A percentile compares a stretch with the other conserved stretches of the same genome.
These are phyloP conservation scores for Fusarium acutatum DNA, from an alignment of 2,329 filamentous ascomycete genomes.

Conservation along the genomic window DNA sequence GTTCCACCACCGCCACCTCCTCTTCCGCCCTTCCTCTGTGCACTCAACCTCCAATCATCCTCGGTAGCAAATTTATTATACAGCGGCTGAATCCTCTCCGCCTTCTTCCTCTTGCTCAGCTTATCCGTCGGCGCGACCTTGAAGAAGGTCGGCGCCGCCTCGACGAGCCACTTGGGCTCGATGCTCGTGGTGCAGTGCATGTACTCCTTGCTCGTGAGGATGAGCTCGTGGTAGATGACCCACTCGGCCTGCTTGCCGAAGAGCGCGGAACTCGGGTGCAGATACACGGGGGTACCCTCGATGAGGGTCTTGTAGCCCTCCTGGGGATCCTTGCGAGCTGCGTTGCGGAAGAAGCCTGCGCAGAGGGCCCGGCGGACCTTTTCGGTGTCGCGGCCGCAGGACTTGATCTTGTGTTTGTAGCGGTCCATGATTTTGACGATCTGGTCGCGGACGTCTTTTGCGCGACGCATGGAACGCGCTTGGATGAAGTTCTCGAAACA, in stretches of 20 bases:
- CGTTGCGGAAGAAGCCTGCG: constrained; percentile 94
- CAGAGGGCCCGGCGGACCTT: constrained; percentile 90
- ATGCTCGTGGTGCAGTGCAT: constrained; percentile 96
- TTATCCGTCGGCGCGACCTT: constrained; percentile 90
- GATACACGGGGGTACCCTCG: constrained; percentile 92
- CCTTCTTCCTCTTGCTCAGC: constrained; percentile 90
- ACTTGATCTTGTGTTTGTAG: constrained; percentile 82
- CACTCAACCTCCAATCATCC: constrained; percentile 93
- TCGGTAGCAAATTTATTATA: constrained; percentile 92
- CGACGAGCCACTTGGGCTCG: constrained; percentile 93
- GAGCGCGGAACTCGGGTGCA: constrained; percentile 90
- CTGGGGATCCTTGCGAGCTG: constrained; percentile 91
- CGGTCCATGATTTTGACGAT: constrained; percentile 93
- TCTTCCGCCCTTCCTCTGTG: constrained; percentile 84
- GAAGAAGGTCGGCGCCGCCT: constrained; percentile 98
- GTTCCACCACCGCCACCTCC: constrained; percentile 89
- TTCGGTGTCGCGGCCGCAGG: constrained; percentile 86
- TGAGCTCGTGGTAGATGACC: constrained; percentile 91
- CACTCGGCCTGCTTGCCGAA: constrained; percentile 97
- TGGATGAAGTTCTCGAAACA: constrained; percentile 99
- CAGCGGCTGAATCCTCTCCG: constrained; percentile 92
- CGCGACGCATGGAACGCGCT: constrained; percentile 85
- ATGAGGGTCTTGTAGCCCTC: constrained; percentile 98
- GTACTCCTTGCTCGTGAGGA: constrained; percentile 96
- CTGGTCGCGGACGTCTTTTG: constrained; percentile 92